Conservation (phyloP, 768 basidiomycete species). For the Tubosaeta sp. region DNA sequence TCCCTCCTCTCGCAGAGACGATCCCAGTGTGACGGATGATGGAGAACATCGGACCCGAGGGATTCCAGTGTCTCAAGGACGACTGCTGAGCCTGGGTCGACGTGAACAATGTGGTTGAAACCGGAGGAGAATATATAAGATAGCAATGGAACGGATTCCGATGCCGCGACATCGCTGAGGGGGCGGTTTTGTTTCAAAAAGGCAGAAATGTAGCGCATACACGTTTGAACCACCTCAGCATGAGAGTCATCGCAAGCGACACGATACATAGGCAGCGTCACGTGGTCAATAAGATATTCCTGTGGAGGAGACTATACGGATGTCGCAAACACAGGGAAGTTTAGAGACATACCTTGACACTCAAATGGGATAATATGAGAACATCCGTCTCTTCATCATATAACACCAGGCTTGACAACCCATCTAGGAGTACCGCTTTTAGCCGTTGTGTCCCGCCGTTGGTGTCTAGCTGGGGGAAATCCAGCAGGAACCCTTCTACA, state of each 20-base stretch:
- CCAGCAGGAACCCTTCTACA: background rate
- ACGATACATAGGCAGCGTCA: background rate
- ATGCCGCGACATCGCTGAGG: background rate
- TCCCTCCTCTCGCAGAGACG: background rate
- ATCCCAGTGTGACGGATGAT: conserved; percentile 1
- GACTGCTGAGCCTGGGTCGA: background rate
- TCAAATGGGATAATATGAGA: background rate
- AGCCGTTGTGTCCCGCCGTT: background rate
- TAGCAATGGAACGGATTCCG: background rate
- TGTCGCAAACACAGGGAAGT: background rate
- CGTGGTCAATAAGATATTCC: background rate
- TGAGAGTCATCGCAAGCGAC: background rate
- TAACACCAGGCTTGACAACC: background rate
- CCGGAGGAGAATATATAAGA: background rate
- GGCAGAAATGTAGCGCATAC: background rate
- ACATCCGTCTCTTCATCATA: background rate
- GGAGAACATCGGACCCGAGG: background rate
- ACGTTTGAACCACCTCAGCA: background rate
- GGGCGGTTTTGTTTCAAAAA: background rate
- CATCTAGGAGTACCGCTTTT: background rate
- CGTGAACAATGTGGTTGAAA: background rate
- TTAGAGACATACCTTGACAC: background rate
- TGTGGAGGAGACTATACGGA: background rate
- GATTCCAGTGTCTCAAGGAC: background rate
- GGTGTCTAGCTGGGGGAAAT: background rate